These are phyloP conservation scores for Volvariella volvacea DNA, from an alignment of 1,284 basidiomycete genomes.

Conservation along the genomic window DNA sequence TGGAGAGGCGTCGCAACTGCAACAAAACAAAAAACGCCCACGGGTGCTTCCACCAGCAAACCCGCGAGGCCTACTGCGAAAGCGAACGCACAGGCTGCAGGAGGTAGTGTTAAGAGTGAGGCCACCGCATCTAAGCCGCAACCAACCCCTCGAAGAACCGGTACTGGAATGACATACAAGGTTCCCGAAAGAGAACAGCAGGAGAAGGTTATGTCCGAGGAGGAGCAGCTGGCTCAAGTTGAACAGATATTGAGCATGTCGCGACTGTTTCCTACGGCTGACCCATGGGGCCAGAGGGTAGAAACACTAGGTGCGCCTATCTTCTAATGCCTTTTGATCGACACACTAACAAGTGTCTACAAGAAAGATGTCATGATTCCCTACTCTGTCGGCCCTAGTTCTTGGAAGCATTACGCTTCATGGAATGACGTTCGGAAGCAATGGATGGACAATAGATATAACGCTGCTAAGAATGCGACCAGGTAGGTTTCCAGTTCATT, in stretches of 20 bases:
- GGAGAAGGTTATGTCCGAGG: conserved; percentile 19
- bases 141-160: not conserved
- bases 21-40: conserved; percentile 6
- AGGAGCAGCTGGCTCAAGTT: conserved; percentile 33
- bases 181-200: not conserved
- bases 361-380: conserved; percentile 37
- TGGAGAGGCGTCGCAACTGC: conserved; percentile 10
- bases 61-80: not conserved
- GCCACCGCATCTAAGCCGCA: too few relatives aligned
- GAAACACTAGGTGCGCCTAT: conserved; percentile 40
- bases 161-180: not conserved
- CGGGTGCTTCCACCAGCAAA: not conserved
- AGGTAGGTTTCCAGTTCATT: conserved; percentile 20
- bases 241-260: conserved; percentile 31
- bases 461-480: conserved; percentile 29
- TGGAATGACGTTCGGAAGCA: conserved; percentile 18
- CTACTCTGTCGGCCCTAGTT: conserved; percentile 17
- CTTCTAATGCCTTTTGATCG: not conserved
- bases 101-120: too few relatives aligned
- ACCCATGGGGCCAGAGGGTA: conserved; percentile 45
- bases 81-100: not conserved
- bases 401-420: conserved; percentile 16
- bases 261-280: conserved; percentile 29
- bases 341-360: conserved; percentile 11
- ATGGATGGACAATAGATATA: conserved; percentile 22